Evolutionary conservation across 1,284 basidiomycete species (phyloP).

Genomic region (Cutaneotrichosporon sp.): DNA sequence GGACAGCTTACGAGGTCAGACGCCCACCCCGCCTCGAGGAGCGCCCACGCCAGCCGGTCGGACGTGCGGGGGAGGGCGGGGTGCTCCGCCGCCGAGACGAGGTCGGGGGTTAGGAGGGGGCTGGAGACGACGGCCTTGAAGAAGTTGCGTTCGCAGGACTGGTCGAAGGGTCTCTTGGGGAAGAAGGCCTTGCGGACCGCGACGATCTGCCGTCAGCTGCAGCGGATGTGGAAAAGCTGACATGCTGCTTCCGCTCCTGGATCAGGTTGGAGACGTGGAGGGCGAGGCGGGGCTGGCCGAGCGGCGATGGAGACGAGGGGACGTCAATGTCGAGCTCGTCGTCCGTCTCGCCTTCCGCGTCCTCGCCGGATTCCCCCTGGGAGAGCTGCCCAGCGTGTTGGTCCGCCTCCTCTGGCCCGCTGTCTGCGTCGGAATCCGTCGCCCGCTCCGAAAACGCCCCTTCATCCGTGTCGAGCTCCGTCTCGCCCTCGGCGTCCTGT

Average conservation of each 20-base stretch:
- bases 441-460: too few species aligned
- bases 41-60: conserved; percentile 4
- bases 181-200: neutral
- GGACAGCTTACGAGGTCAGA: neutral
- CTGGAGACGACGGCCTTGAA: neutral
- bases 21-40: neutral
- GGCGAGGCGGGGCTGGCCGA: neutral
- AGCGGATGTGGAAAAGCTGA: neutral
- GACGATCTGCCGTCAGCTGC: neutral
- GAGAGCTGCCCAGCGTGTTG: too few species aligned
- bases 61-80: neutral
- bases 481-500: neutral
- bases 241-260: neutral
- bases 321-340: neutral
- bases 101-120: neutral
- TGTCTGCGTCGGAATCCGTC: too few species aligned
- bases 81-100: too few species aligned
- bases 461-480: neutral
- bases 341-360: neutral
- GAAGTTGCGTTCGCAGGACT: neutral
- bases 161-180: neutral
- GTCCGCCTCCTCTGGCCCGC: too few species aligned
- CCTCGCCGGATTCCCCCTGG: too few species aligned
- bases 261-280: neutral
- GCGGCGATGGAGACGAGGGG: neutral